These are phyloP conservation scores for Dioscorea dumetorum DNA, from an alignment of 106 monocot species.

Conservation along the genomic window DNA sequence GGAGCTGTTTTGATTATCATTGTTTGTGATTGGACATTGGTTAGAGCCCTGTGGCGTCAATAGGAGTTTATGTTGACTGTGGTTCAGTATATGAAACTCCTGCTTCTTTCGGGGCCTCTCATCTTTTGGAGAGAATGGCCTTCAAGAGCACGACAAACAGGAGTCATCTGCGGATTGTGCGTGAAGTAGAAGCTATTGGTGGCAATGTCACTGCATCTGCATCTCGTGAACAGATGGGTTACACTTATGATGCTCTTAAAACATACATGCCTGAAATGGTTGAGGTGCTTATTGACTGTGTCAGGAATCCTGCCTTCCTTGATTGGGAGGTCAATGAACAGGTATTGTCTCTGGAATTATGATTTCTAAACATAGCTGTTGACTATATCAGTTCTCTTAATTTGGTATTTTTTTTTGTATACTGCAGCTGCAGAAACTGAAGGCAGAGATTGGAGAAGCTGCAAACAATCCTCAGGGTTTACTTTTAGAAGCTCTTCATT, in stretches of 20 bases:
- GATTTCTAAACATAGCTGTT: neutral
- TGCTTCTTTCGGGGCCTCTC: slow-evolving; percentile 42
- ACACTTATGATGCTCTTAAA: slow-evolving; percentile 70
- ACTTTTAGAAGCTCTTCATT: slow-evolving; percentile 72
- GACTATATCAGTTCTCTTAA: neutral
- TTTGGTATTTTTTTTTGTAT: slow-evolving; percentile 5
- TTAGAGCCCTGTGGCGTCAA: slow-evolving; percentile 60
- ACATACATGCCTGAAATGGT: slow-evolving; percentile 80
- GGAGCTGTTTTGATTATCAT: neutral
- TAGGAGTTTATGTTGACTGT: slow-evolving; percentile 66
- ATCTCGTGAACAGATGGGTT: slow-evolving; percentile 75
- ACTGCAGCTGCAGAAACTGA: slow-evolving; percentile 55
- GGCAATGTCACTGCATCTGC: slow-evolving; percentile 67
- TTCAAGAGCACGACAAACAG: slow-evolving; percentile 73
- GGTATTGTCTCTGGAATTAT: slow-evolving; percentile 23
- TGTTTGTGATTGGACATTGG: neutral
- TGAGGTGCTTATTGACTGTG: slow-evolving; percentile 73
- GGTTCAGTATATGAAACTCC: slow-evolving; percentile 74
- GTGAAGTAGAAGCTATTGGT: slow-evolving; percentile 78
- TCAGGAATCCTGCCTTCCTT: slow-evolving; percentile 67
- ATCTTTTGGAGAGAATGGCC: slow-evolving; percentile 72
- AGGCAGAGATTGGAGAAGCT: slow-evolving; percentile 47
- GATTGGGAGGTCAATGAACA: slow-evolving; percentile 92
- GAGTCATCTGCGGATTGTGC: slow-evolving; percentile 65
- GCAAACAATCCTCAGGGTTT: slow-evolving; percentile 60